Evolutionary conservation across 179 eudicot genomes (phyloP).

Genomic region (Pouteria campechiana): DNA sequence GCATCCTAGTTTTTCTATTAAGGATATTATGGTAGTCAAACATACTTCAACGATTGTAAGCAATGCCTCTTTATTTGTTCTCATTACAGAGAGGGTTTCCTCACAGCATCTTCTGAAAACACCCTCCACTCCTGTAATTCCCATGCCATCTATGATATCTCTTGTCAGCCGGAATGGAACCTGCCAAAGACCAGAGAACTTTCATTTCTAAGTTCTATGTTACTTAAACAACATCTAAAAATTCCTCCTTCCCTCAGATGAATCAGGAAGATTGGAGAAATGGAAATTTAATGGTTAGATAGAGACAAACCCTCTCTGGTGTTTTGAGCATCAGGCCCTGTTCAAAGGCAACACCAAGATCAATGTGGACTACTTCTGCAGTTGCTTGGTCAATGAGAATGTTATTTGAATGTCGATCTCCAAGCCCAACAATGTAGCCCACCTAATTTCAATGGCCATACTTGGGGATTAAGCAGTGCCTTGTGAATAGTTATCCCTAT

Average conservation of each 20-base stretch:
- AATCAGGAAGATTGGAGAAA: not conserved
- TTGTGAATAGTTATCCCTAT: too few relatives aligned
- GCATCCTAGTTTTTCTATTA: not conserved
- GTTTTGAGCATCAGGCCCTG: conserved; percentile 99
- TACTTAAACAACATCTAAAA: not conserved
- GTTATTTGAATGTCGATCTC: conserved; percentile 95
- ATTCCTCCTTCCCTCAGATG: not conserved
- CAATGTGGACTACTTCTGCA: conserved; percentile 98
- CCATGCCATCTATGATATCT: conserved; percentile 96
- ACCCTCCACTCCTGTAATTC: conserved; percentile 93
- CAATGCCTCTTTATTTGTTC: conserved; percentile 92
- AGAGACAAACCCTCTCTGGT: conserved; percentile 74
- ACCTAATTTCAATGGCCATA: conserved; percentile 32
- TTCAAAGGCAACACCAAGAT: conserved; percentile 97
- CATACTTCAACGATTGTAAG: conserved; percentile 86
- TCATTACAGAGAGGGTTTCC: conserved; percentile 91
- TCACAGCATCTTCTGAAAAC: conserved; percentile 93
- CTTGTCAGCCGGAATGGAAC: conserved; percentile 92
- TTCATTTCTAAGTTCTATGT: not conserved
- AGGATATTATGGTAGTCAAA: not conserved
- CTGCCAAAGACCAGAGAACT: conserved; percentile 43
- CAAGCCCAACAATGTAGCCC: conserved; percentile 96
- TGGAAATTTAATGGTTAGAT: not conserved
- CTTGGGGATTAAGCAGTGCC: too few relatives aligned
- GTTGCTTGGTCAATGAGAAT: conserved; percentile 84